phyloP scores from a whole-genome alignment of 2,329 filamentous ascomycete species.

The Lecanoromycetidae sp. region DNA sequence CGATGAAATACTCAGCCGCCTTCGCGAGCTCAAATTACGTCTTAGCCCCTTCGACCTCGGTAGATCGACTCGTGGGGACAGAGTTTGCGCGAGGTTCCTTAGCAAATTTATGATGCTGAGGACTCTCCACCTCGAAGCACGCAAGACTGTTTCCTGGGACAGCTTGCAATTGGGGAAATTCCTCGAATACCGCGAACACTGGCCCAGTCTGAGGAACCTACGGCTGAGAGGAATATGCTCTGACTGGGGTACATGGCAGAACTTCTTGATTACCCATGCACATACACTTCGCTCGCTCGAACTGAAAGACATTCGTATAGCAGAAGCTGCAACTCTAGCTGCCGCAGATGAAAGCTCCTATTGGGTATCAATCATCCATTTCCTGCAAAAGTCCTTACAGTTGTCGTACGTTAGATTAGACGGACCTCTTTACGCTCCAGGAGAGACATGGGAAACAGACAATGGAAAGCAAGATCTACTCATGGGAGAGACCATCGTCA shows the following conservation, averaged over 20 bases:
- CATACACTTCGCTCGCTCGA: background rate
- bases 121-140: background rate
- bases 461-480: background rate
- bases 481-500: background rate
- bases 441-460: background rate
- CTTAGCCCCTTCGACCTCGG: background rate
- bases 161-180: background rate
- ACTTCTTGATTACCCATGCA: background rate
- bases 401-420: background rate
- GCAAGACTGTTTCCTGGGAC: background rate
- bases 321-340: background rate
- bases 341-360: background rate
- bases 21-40: background rate
- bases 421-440: background rate
- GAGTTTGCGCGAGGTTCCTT: background rate
- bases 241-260: background rate
- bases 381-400: background rate
- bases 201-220: background rate
- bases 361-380: background rate
- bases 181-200: background rate
- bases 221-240: background rate
- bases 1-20: background rate
- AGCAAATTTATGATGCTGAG: background rate
- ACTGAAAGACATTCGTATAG: background rate
- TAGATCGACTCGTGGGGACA: background rate